A percentile compares a stretch with the other conserved stretches of the same genome.
These are phyloP conservation scores for Avena eriantha DNA, from an alignment of 176 grass and related monocot species.

Conservation along the genomic window DNA sequence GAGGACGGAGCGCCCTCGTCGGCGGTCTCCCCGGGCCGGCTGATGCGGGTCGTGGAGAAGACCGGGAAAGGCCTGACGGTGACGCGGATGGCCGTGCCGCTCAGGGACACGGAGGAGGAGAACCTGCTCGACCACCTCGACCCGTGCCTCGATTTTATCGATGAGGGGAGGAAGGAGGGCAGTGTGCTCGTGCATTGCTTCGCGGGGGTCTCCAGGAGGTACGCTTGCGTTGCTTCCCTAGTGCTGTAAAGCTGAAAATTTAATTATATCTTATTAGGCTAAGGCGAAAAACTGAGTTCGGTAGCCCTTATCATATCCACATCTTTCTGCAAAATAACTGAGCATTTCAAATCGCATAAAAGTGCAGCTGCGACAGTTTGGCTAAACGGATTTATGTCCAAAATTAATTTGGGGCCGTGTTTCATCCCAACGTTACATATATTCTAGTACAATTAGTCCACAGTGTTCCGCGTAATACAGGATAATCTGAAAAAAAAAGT, in stretches of 20 bases:
- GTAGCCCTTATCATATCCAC: no score
- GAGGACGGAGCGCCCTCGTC: conserved; percentile 52
- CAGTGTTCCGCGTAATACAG: no score
- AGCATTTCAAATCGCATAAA: no score
- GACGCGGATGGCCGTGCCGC: conserved; percentile 81
- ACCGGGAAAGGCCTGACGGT: conserved; percentile 68
- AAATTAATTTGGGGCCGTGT: no score
- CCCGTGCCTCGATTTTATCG: conserved; percentile 77
- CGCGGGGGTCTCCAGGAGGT: conserved; percentile 90
- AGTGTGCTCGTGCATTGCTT: conserved; percentile 87
- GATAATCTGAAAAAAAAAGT: no score
- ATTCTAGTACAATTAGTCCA: no score
- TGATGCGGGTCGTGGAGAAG: conserved; percentile 65
- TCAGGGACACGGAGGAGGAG: conserved; percentile 87
- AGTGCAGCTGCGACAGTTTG: no score
- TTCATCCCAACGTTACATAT: no score
- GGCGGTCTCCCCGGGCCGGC: conserved; percentile 39
- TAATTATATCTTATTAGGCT: no score
- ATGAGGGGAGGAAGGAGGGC: conserved; percentile 64
- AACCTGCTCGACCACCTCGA: conserved; percentile 79
- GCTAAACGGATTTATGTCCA: no score
- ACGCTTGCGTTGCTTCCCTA: not conserved
- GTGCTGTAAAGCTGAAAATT: not conserved
- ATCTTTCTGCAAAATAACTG: no score
- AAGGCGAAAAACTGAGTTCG: not conserved